phyloP scores from a whole-genome alignment of 2,329 filamentous ascomycete species.

The Sphaerostilbella broomeana region DNA sequence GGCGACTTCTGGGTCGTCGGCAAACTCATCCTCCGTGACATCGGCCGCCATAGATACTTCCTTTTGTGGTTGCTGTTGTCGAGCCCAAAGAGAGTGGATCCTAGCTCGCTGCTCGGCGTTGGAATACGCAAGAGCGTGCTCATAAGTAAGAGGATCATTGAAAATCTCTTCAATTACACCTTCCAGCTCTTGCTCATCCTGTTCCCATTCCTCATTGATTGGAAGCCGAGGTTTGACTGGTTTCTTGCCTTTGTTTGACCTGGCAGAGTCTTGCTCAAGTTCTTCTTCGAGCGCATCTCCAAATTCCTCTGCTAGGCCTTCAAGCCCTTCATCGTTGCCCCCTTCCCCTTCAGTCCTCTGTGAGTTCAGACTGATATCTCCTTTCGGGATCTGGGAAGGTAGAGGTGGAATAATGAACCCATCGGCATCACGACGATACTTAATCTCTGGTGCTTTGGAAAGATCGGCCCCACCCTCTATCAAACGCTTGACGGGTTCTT shows the following conservation, averaged over 20 bases:
- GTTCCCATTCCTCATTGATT: conserved; percentile 56
- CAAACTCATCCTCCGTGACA: conserved; percentile 76
- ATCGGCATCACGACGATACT: conserved; percentile 53
- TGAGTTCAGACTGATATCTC: conserved; percentile 21
- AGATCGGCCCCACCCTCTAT: conserved; percentile 29
- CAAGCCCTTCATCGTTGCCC: conserved; percentile 27
- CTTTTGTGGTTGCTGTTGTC: conserved; percentile 41
- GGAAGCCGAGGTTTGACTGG: conserved; percentile 39
- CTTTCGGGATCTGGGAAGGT: conserved; percentile 34
- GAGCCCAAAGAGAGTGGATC: conserved; percentile 46
- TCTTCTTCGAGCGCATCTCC: conserved; percentile 34
- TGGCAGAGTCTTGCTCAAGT: conserved; percentile 15
- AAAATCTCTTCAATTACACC: conserved; percentile 65
- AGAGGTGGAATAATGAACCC: conserved; percentile 59
- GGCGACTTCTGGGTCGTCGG: conserved; percentile 78
- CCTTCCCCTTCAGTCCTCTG: conserved; percentile 14
- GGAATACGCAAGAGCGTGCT: conserved; percentile 52
- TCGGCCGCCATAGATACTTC: conserved; percentile 54
- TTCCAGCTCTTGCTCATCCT: conserved; percentile 59
- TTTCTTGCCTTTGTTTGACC: conserved; percentile 17
- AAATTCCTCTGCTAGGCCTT: conserved; percentile 39
- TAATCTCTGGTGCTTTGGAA: conserved; percentile 27
- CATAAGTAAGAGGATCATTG: conserved; percentile 51
- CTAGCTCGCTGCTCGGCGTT: conserved; percentile 49
- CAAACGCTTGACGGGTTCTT: conserved; percentile 13